phyloP scores from a whole-genome alignment of 495 filamentous ascomycete species.

The Penicillium steckii region DNA sequence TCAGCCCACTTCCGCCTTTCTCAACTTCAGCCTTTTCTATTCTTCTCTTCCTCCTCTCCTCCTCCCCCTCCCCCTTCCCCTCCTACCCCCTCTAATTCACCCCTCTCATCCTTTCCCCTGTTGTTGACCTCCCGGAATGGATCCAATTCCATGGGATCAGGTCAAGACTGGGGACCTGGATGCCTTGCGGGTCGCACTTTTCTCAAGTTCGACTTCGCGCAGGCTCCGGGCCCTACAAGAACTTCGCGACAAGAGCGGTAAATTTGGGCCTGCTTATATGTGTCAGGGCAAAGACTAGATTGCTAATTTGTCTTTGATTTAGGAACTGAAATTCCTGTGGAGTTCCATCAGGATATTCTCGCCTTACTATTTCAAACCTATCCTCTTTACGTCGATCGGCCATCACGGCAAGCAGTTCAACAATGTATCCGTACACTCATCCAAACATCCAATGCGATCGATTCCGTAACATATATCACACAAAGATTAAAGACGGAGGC shows the following conservation, averaged over 20 bases:
- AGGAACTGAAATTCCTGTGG: conserved; percentile 37
- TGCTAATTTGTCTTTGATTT: conserved; percentile 9
- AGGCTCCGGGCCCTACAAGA: conserved; percentile 48
- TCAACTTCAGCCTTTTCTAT: conserved; percentile 12
- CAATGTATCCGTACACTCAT: conserved; percentile 68
- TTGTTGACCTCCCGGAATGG: conserved; percentile 43
- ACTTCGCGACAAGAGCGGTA: conserved; percentile 49
- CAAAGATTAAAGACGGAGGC: conserved; percentile 60
- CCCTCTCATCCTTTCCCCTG: conserved; percentile 23
- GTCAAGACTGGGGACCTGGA: conserved; percentile 48
- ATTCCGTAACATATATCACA: conserved; percentile 59
- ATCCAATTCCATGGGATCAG: conserved; percentile 50
- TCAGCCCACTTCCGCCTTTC: conserved; percentile 23
- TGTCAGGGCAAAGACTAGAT: background rate
- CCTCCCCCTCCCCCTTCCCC: background rate
- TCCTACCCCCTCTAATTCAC: background rate
- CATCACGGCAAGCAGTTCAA: conserved; percentile 78
- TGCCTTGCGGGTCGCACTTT: conserved; percentile 42
- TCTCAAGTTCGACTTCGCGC: conserved; percentile 50
- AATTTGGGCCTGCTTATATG: conserved; percentile 2
- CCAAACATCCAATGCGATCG: conserved; percentile 44
- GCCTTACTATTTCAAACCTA: conserved; percentile 79
- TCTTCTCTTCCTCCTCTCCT: background rate
- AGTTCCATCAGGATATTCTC: conserved; percentile 49
- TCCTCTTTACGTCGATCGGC: conserved; percentile 80